phyloP scores from a whole-genome alignment of 176 grass and related monocot species.

The Ensete ventricosum region DNA sequence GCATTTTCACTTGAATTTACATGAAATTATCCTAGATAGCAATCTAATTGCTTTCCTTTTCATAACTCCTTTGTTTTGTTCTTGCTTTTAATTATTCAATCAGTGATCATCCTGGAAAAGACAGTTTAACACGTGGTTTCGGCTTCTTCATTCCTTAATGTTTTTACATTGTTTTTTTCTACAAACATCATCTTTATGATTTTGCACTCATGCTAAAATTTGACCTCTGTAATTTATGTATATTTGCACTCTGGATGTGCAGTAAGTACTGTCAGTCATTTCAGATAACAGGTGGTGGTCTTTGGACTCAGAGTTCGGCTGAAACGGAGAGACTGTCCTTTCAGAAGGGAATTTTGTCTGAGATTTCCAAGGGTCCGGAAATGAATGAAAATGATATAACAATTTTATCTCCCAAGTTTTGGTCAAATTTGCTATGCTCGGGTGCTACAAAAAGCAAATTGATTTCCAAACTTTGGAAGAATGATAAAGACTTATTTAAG shows the following conservation, averaged over 20 bases:
- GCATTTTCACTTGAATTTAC: too few relatives aligned
- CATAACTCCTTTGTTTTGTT: background rate
- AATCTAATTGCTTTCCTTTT: background rate
- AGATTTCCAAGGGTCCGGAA: background rate
- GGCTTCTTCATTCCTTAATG: background rate
- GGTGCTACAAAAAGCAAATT: slow-evolving; percentile 4
- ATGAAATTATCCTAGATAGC: too few relatives aligned
- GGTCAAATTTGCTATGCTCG: slow-evolving; percentile 5
- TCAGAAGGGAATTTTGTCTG: background rate
- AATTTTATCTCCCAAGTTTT: background rate
- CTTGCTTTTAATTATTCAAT: background rate
- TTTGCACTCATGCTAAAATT: too few relatives aligned
- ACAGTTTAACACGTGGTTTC: background rate
- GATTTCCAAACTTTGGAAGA: background rate
- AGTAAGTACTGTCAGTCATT: too few relatives aligned
- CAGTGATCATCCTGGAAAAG: background rate
- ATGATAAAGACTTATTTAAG: slow-evolving; percentile 8
- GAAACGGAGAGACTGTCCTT: background rate
- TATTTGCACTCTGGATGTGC: too few relatives aligned
- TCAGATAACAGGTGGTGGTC: slow-evolving; percentile 6
- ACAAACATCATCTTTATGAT: too few relatives aligned
- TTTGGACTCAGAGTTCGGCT: background rate
- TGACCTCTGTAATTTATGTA: too few relatives aligned
- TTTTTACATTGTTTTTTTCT: background rate
- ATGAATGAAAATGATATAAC: slow-evolving; percentile 2